Evolutionary conservation across 495 filamentous ascomycete genomes (phyloP).

Genomic region (Halenospora varia): DNA sequence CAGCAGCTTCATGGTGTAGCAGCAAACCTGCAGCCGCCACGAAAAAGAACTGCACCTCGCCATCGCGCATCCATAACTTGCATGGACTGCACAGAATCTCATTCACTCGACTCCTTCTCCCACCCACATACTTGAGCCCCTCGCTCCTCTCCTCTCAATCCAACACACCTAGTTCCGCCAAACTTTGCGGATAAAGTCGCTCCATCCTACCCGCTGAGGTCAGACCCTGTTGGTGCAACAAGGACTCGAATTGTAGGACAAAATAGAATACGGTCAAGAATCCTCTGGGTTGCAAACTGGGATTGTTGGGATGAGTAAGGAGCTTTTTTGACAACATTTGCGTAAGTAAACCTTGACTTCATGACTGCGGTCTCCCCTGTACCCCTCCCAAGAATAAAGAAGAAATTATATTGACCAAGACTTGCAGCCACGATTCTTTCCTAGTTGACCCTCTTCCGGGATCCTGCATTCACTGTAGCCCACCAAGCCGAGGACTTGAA

Average conservation of each 20-base stretch:
- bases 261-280: too few species aligned
- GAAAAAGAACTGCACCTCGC: conserved; percentile 8
- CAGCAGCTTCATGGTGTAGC: conserved; percentile 10
- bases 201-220: neutral
- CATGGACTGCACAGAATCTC: too few species aligned
- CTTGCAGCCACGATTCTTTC: neutral
- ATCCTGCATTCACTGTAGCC: conserved; percentile 9
- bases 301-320: too few species aligned
- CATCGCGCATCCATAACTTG: neutral
- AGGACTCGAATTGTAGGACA: too few species aligned
- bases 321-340: too few species aligned
- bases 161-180: neutral
- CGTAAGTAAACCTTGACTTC: too few species aligned
- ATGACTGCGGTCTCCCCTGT: too few species aligned
- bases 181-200: neutral
- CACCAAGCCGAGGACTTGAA: neutral
- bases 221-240: neutral
- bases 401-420: neutral
- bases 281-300: too few species aligned
- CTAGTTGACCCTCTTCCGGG: conserved; percentile 5
- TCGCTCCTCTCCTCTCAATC: neutral
- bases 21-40: conserved; percentile 16
- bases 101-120: neutral
- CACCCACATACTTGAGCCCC: neutral
- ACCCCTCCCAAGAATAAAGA: neutral